Base-by-base conservation (phyloP, 2,329 filamentous ascomycete species). In the Plectosphaerella cucumerina region DNA sequence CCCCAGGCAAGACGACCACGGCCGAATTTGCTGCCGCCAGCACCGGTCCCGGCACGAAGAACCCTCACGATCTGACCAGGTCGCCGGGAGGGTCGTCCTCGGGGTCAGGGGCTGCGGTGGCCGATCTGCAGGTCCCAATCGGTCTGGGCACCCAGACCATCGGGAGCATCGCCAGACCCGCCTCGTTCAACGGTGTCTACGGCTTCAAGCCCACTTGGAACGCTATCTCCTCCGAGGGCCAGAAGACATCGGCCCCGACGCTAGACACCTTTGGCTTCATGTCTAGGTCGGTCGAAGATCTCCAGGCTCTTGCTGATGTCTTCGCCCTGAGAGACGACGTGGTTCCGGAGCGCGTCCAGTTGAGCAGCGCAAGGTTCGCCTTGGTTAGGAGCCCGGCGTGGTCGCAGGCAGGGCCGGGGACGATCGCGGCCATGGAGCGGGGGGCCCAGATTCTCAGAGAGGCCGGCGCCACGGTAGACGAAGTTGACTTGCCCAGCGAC, bases 31-130 rank as follows among this genome's bases (percentile, higher is more conserved):
- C 84, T 0, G 76, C 78, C 4, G 80, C 74, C 1, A 72, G 70
- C 1, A 64, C 70, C n/a, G 82, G 82, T 0, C 71, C 76, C 1
- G 70, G 70, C 46, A 83, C 81, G 1, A 61, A 65, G 3, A 88
- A 88, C 60, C 81, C 85, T 0, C 88, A 89, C 56, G 84, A 89
- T 62, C 63, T 69, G 2, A 74, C 74, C 1, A 76, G 86, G 8
- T 87, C 84, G 0, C 84, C 85, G 0, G 85, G 85, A 0, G 85
- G 85, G 39, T 87, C 84, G 0, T 86, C 82, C 0, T 82, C 82
- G 0, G 85, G 85, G 0, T 86, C 84, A 0, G 85, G 73, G 0
- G 84, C 84, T 0, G 83, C 81, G 0, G 83, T 88, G 0, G 84
- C 71, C 8, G 85, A 87, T 53, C 76, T 77, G 48, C 84, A 87